These are phyloP conservation scores for Knoxdaviesia capensis DNA, from an alignment of 2,329 filamentous ascomycete species.

Conservation along the genomic window DNA sequence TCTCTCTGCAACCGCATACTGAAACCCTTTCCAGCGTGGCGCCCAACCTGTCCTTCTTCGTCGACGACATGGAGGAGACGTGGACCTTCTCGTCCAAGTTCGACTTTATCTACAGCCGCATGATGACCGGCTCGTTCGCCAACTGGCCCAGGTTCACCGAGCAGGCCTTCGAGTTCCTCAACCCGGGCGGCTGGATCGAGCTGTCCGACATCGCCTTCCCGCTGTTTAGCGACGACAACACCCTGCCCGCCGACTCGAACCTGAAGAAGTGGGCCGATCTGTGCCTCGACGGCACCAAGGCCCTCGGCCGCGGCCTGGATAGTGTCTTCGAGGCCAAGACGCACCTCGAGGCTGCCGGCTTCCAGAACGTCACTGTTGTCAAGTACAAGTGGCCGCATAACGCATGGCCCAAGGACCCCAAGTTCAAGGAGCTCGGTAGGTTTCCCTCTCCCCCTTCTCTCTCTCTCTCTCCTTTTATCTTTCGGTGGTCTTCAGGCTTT, in stretches of 20 bases:
- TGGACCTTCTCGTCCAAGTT: constrained; percentile 19
- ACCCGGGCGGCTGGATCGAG: constrained; percentile 15
- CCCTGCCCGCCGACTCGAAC: constrained; percentile 9
- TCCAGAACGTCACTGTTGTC: constrained; percentile 26
- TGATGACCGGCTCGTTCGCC: constrained; percentile 11
- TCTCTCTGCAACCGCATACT: no score
- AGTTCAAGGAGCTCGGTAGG: constrained; percentile 28
- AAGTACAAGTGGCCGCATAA: constrained; percentile 28
- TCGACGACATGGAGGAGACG: constrained; percentile 20
- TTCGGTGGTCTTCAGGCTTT: background rate
- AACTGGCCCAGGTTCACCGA: constrained; percentile 14
- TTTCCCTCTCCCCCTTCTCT: background rate
- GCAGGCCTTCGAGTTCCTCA: constrained; percentile 15
- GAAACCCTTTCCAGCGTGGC: constrained; percentile 15
- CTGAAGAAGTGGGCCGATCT: constrained; percentile 11
- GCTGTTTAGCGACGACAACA: constrained; percentile 13
- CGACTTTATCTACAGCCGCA: constrained; percentile 18
- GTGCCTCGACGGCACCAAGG: constrained; percentile 12
- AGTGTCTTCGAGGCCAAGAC: constrained; percentile 11
- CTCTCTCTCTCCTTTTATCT: background rate
- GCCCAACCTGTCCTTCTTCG: constrained; percentile 25
- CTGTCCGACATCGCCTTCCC: constrained; percentile 11
- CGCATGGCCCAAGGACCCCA: constrained; percentile 28
- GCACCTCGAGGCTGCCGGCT: constrained; percentile 29
- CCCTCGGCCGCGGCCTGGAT: constrained; percentile 11